These are phyloP conservation scores for Spergularia bocconei DNA, from an alignment of 148 eudicot genomes.

Conservation along the genomic window DNA sequence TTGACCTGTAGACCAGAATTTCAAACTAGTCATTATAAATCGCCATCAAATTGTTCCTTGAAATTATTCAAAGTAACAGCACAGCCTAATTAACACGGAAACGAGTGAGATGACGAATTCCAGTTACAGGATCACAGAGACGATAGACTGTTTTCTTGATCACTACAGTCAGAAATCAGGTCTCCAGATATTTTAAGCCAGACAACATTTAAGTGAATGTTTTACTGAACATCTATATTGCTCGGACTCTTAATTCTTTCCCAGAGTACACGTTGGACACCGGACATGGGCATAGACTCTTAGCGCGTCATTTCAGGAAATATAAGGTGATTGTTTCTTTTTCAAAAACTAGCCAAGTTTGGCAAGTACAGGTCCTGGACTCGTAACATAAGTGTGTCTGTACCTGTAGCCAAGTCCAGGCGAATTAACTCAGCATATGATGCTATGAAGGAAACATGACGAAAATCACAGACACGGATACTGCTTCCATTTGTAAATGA, in stretches of 20 bases:
- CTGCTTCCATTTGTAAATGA: too few relatives aligned
- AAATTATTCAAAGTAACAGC: not conserved
- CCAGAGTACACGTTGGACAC: too few relatives aligned
- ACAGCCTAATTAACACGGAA: not conserved
- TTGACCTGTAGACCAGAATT: not conserved
- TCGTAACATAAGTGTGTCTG: too few relatives aligned
- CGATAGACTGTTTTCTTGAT: not conserved
- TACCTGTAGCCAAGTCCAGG: too few relatives aligned
- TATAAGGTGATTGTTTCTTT: too few relatives aligned
- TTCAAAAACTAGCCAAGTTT: too few relatives aligned
- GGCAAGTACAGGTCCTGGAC: too few relatives aligned
- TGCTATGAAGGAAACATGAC: not conserved
- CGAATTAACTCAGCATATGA: not conserved
- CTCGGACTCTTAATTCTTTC: too few relatives aligned
- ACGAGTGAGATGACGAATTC: not conserved
- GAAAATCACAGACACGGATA: not conserved
- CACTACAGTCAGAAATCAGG: constrained; percentile 2
- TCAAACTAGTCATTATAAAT: not conserved
- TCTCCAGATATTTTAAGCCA: not conserved
- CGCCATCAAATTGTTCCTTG: not conserved
- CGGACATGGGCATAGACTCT: too few relatives aligned
- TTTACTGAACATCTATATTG: not conserved
- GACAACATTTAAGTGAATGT: not conserved
- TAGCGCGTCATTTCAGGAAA: too few relatives aligned
- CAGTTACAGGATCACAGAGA: not conserved